Percentiles rank a stretch among this genome's conserved stretches.
These are phyloP conservation scores for Paradendryphiella salina DNA, from an alignment of 2,329 filamentous ascomycete species.

Conservation along the genomic window DNA sequence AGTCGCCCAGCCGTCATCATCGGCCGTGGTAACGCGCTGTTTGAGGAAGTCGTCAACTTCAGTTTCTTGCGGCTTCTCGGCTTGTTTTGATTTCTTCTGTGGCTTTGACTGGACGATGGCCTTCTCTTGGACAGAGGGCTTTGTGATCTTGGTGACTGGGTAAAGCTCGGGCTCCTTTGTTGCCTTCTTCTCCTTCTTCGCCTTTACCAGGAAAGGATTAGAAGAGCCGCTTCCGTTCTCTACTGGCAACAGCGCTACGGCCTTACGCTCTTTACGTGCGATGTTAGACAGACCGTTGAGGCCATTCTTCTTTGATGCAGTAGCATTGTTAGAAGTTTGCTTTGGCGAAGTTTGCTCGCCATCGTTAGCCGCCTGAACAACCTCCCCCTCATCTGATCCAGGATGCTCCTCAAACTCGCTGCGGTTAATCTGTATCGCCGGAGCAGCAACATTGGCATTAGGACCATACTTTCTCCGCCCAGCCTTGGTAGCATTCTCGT, in stretches of 20 bases:
- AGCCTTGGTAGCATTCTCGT: conserved; percentile 60
- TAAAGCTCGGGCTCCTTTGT: conserved; percentile 20
- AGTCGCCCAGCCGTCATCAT: conserved; percentile 52
- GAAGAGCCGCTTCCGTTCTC: conserved; percentile 15
- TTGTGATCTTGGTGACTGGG: conserved; percentile 12
- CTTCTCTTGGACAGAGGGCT: conserved; percentile 4
- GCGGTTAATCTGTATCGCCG: conserved; percentile 38
- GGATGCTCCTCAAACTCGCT: conserved; percentile 66
- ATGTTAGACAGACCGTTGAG: conserved; percentile 20
- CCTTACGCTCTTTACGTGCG: conserved; percentile 15
- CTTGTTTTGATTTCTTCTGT: conserved; percentile 25
- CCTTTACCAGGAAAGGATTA: conserved; percentile 43
- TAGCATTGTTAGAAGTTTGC: conserved; percentile 11
- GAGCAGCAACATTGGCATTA: conserved; percentile 38
- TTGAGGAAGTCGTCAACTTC: conserved; percentile 38
- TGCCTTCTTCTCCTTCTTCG: conserved; percentile 35
- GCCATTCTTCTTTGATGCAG: conserved; percentile 12
- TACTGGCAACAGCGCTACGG: not conserved
- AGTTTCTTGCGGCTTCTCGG: conserved; percentile 9
- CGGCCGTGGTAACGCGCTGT: conserved; percentile 38
- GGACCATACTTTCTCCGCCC: conserved; percentile 74
- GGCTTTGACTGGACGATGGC: conserved; percentile 21
- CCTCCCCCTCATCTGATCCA: conserved; percentile 53
- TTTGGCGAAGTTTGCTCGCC: conserved; percentile 31
- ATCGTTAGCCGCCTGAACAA: conserved; percentile 18